These are phyloP conservation scores for Funneliformis mosseae DNA, from an alignment of 192 early-diverging fungal genomes.

Conservation along the genomic window DNA sequence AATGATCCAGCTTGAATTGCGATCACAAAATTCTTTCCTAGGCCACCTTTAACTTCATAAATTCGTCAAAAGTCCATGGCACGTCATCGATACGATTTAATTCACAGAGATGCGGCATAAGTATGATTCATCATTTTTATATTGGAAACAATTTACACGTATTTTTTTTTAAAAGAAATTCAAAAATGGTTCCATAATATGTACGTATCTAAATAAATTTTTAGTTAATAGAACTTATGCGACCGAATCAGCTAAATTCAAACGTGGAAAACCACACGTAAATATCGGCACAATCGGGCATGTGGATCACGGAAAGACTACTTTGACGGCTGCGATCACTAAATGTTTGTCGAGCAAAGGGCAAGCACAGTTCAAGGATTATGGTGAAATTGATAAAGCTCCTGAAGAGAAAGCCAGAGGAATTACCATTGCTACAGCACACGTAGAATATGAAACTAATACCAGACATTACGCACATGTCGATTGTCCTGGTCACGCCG, in stretches of 20 bases:
- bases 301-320: conserved; percentile 99
- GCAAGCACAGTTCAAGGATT: conserved; percentile 91
- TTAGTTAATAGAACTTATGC: conserved; percentile 17
- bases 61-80: not conserved
- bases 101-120: not conserved
- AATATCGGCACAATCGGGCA: conserved; percentile 99
- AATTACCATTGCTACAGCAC: conserved; percentile 97
- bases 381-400: conserved; percentile 97
- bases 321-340: conserved; percentile 98
- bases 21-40: not conserved
- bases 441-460: conserved; percentile 94
- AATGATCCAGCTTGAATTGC: conserved; percentile 5
- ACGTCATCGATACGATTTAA: not conserved
- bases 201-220: not conserved
- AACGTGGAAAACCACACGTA: conserved; percentile 92
- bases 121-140: not conserved
- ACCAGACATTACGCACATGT: conserved; percentile 94
- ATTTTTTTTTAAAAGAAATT: not conserved
- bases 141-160: not conserved
- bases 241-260: conserved; percentile 65
- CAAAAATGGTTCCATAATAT: not conserved
- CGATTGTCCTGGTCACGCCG: conserved; percentile 98
- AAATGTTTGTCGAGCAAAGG: conserved; percentile 85
- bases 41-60: not conserved
- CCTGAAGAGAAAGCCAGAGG: conserved; percentile 97